Base-by-base conservation (phyloP, 768 basidiomycete genomes). In the Solioccasus polychromus region DNA sequence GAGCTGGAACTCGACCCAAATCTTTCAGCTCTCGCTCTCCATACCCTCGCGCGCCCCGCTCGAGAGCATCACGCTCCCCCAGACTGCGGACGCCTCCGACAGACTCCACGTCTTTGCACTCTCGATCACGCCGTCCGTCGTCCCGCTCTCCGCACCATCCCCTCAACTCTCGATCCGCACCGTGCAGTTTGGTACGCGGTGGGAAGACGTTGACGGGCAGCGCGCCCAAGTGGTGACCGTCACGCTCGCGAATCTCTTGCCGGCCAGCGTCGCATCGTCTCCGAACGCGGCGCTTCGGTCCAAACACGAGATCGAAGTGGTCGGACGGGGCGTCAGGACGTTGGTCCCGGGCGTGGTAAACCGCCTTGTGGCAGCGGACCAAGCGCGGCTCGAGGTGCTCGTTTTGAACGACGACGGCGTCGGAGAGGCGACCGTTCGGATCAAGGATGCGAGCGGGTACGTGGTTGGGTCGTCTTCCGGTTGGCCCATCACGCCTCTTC, bases 301-400 rank as follows among this genome's bases (percentile, higher is more conserved):
- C 4, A 55, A 45, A 18, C 68, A 73, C 45, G 53, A 61, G 18
- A 53, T 77, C 12, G 66, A 68, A n/a, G 52, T 76, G 15, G 53
- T 38, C 1, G 74, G 73, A 0, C 28, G 56, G 29, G 71, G 69
- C 0, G 57, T 81, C 14, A 61, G 54, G 15, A 83, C 80, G 0
- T 60, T 78, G 31, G 35, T 32, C 3, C 58, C 69, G 1, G 82
- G 74, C 2, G 49, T 58, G 1, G 35, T 82, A 7, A 53, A 68
- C 42, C 74, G 82, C 23, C 61, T 82, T 1, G 69, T 76, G 8
- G 68, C 77, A 0, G 71, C 64, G 14, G 81, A 82, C 53, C 78
- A 81, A 42, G 68, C 56, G 5, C 67, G 71, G 3, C 65, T 80
- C 14, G 72, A 79, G 24, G 75, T 82, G 1, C 62, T 74, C 10